Evolutionary conservation across 225 moss, liverwort and hornwort genomes (phyloP).

Genomic region (Ulota crispa): DNA sequence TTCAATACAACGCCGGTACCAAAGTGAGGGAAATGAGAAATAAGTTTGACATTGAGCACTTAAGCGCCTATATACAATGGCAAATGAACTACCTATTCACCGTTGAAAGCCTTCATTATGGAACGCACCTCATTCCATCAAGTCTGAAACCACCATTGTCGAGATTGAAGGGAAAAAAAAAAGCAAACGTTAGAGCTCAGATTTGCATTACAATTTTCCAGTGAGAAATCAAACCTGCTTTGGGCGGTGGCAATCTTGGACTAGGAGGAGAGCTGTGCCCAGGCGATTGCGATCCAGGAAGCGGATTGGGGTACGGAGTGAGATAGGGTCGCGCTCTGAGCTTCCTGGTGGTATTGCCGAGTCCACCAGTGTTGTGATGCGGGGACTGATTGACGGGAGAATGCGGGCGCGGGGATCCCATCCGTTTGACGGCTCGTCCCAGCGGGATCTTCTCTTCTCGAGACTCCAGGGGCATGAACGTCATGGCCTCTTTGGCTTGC

Average conservation of each 20-base stretch:
- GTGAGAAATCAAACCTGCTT: constrained; percentile 14
- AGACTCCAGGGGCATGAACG: constrained; percentile 26
- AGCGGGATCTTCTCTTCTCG: constrained; percentile 48
- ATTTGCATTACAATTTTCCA: background rate
- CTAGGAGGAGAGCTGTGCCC: constrained; percentile 18
- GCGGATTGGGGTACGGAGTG: constrained; percentile 34
- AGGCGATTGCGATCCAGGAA: constrained; percentile 31
- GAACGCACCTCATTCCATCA: background rate
- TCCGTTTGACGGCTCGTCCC: constrained; percentile 50
- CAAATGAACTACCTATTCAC: background rate
- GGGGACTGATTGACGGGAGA: constrained; percentile 43
- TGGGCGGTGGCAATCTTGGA: constrained; percentile 21
- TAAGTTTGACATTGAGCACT: background rate
- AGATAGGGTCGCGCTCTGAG: constrained; percentile 23
- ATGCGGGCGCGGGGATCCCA: constrained; percentile 37
- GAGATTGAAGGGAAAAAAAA: background rate
- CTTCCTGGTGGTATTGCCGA: constrained; percentile 38
- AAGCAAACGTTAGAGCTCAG: background rate
- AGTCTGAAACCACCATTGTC: background rate
- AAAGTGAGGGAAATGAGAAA: background rate
- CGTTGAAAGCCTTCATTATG: background rate
- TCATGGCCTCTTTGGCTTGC: constrained; percentile 51
- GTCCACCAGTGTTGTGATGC: constrained; percentile 15
- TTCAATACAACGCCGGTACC: background rate
- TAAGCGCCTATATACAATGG: background rate